phyloP scores from a whole-genome alignment of 1,284 basidiomycete species.

The Pterulicium gracile region DNA sequence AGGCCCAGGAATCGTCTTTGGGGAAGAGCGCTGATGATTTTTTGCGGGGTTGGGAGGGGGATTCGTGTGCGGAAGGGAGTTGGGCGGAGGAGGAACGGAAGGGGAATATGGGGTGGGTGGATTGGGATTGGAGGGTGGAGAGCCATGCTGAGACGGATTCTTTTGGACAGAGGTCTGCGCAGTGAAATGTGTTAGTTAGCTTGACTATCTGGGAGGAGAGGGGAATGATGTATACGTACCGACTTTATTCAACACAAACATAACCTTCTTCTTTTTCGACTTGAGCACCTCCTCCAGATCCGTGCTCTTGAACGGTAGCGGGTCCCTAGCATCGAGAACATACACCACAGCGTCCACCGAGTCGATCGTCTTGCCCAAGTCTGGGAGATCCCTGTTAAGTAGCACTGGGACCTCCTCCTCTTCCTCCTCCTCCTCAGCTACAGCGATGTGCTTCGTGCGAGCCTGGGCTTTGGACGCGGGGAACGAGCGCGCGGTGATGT shows the following conservation, averaged over 20 bases:
- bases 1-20: conserved; percentile 49
- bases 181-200: no score
- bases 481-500: not conserved
- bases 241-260: conserved; percentile 80
- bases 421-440: conserved; percentile 22
- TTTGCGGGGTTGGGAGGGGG: conserved; percentile 16
- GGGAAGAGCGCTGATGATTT: conserved; percentile 29
- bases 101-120: conserved; percentile 60
- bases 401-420: conserved; percentile 49
- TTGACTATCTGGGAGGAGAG: no score
- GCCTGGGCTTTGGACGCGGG: not conserved
- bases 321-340: conserved; percentile 82
- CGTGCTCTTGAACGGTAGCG: conserved; percentile 55
- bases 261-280: conserved; percentile 39
- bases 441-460: not conserved
- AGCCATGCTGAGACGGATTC: conserved; percentile 78
- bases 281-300: conserved; percentile 51
- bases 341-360: conserved; percentile 78
- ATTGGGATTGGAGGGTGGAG: conserved; percentile 44
- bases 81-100: conserved; percentile 75
- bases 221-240: conserved; percentile 49
- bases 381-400: conserved; percentile 57
- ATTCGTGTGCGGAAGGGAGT: conserved; percentile 30
- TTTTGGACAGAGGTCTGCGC: conserved; percentile 72
- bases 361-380: conserved; percentile 66